phyloP scores from a whole-genome alignment of 179 eudicot species.

The Nepenthes alata region DNA sequence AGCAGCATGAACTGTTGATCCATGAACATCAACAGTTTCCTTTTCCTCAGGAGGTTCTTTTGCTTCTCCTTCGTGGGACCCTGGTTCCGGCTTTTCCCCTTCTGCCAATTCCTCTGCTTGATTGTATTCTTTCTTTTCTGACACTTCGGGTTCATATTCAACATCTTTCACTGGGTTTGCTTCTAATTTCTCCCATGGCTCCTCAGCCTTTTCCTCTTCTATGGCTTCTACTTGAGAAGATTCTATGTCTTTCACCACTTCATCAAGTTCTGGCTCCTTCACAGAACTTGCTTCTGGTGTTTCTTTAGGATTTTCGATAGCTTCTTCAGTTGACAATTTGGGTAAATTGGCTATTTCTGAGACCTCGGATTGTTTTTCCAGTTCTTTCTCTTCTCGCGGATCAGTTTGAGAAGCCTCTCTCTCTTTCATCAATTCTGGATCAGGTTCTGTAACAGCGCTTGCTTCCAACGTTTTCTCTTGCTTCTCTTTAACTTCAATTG shows the following conservation, averaged over 20 bases:
- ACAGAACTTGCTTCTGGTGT: neutral
- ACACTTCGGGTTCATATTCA: neutral
- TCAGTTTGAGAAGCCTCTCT: constrained; percentile 1
- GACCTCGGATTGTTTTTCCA: neutral
- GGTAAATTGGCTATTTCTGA: neutral
- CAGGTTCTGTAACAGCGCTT: neutral
- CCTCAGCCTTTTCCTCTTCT: neutral
- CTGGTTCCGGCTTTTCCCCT: constrained; percentile 10
- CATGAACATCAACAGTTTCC: neutral
- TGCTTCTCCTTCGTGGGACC: neutral
- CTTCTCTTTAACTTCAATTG: neutral
- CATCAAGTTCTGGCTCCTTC: neutral
- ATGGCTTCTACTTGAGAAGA: neutral
- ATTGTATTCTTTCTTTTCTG: neutral
- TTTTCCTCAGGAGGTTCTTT: neutral
- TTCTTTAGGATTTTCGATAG: neutral
- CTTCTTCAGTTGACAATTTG: neutral
- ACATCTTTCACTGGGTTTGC: neutral
- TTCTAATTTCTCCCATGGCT: neutral
- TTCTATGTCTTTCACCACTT: neutral
- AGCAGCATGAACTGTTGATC: constrained; percentile 5
- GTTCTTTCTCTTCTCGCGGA: neutral
- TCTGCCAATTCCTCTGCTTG: neutral
- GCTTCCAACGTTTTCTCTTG: neutral
- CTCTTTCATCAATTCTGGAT: neutral